A percentile compares a stretch with the other conserved stretches of the same genome.
Evolutionary conservation across 305 asterid genomes (phyloP).

Genomic region (Plantago coronopus): DNA sequence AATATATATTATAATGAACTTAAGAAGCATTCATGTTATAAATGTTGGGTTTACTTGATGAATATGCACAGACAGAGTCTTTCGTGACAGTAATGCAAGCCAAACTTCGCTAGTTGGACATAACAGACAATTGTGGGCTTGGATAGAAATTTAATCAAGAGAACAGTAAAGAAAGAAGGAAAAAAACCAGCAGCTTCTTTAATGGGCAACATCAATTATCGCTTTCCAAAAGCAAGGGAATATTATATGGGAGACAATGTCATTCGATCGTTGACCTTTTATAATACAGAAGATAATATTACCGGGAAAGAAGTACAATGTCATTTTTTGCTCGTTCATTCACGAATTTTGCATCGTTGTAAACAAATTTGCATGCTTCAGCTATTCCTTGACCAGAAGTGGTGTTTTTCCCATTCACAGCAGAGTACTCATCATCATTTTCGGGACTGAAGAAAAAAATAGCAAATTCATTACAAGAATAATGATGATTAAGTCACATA

Average conservation of each 20-base stretch:
- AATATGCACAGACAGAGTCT: background rate
- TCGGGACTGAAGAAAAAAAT: constrained; percentile 33
- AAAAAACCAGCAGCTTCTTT: background rate
- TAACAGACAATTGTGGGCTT: background rate
- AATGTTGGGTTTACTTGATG: background rate
- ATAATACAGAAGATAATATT: constrained; percentile 25
- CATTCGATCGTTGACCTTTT: constrained; percentile 10
- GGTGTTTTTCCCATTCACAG: constrained; percentile 36
- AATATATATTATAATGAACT: background rate
- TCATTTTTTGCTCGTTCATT: constrained; percentile 90
- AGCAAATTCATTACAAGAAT: constrained; percentile 13
- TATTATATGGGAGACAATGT: constrained; percentile 1
- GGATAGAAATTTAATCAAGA: background rate
- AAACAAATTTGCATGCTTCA: constrained; percentile 83
- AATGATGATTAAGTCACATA: background rate
- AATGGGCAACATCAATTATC: background rate
- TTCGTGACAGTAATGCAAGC: background rate
- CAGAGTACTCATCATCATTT: constrained; percentile 45
- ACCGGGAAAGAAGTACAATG: constrained; percentile 82
- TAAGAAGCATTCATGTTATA: background rate
- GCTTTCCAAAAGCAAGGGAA: constrained; percentile 1
- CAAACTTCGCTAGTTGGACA: background rate
- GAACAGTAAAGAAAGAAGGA: no score
- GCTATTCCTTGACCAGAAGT: constrained; percentile 59
- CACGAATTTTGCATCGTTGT: constrained; percentile 76